Evolutionary conservation across 768 basidiomycete species (phyloP), one percentile per base, ranked within the genome.

Genomic region (Russula brevipes): DNA sequence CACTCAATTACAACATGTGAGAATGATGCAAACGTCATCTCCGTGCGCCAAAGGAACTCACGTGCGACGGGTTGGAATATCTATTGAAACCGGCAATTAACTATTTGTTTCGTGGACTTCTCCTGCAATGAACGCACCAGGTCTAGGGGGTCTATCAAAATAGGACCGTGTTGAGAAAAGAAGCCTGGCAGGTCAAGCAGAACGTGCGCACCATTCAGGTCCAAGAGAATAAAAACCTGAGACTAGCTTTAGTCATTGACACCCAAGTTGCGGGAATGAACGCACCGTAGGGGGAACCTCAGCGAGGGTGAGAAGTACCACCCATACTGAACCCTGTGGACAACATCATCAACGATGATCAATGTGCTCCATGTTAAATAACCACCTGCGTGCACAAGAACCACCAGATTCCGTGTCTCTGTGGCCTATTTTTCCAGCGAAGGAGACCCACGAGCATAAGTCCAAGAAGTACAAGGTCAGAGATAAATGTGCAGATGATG

Each of bases 231-330:
- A 31, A 66, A 63, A 12, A 66, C 52, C 61, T 66, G 17, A 19
- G 19, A 38, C 6, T 3, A 5, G 16, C 31, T 54, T 54, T 33
- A 42, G 31, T 50, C 3, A 54, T 30, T 12, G 9, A 31, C 12
- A 30, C 9, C 12, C 12, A 35, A 31, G 9, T 30, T 24, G 3
- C 35, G 44, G 11, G 11, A 42, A 31, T 54, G 11, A 16, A 42
- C 65, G 30, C 30, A 66, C 65, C 2, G 52, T 36, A 58, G 65
- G n/a, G 16, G 65, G 65, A 0, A 66, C 4, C 55, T 58, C 65
- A 2, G 56, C 65, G 6, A 66, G 50, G 11, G 55, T 57, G 44
- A 65, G 33, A n/a, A 65, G 12, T 3, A 42, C 4, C 17, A 58
- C 31, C 61, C 64, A 65, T 44, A 35, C 30, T 5, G 57, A 38